phyloP scores from a whole-genome alignment of 2,329 filamentous ascomycete species.

The Colletotrichum truncatum region DNA sequence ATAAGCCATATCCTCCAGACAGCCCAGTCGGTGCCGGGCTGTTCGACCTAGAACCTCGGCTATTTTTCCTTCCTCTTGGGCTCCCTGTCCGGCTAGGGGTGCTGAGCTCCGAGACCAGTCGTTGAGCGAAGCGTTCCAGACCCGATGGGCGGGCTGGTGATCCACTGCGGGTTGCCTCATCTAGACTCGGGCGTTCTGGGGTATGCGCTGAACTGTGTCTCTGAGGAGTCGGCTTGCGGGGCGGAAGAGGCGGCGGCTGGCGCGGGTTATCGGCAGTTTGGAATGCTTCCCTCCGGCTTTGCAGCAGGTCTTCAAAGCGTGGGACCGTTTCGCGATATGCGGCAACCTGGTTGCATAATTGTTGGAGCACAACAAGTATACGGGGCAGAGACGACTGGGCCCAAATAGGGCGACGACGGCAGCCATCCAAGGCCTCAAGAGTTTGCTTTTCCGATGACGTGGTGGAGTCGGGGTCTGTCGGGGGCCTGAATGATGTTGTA shows the following conservation, averaged over 20 bases:
- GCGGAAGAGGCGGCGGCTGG: slow-evolving; percentile 38
- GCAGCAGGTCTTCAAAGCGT: slow-evolving; percentile 77
- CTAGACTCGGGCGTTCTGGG: slow-evolving; percentile 53
- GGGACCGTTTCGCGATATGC: slow-evolving; percentile 72
- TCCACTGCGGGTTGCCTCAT: slow-evolving; percentile 53
- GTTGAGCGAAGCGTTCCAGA: slow-evolving; percentile 70
- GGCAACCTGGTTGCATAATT: slow-evolving; percentile 69
- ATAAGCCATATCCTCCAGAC: slow-evolving; percentile 38
- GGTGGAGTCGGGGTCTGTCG: slow-evolving; percentile 50
- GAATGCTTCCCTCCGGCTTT: slow-evolving; percentile 71
- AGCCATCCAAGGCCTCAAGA: slow-evolving; percentile 57
- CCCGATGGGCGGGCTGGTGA: slow-evolving; percentile 65
- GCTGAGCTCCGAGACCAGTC: slow-evolving; percentile 67
- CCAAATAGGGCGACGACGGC: slow-evolving; percentile 64
- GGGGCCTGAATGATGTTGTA: slow-evolving; percentile 47
- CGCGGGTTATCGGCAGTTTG: slow-evolving; percentile 62
- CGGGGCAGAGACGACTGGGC: slow-evolving; percentile 57
- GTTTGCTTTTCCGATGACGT: slow-evolving; percentile 53
- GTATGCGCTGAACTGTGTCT: slow-evolving; percentile 40
- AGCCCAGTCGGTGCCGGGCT: slow-evolving; percentile 40
- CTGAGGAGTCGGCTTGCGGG: slow-evolving; percentile 30
- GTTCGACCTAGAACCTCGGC: slow-evolving; percentile 41
- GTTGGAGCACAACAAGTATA: slow-evolving; percentile 66
- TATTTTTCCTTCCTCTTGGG: slow-evolving; percentile 61
- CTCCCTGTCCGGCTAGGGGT: slow-evolving; percentile 61